Conservation (phyloP, 306 rosid genomes). For the Hylodesmum podocarpum region DNA sequence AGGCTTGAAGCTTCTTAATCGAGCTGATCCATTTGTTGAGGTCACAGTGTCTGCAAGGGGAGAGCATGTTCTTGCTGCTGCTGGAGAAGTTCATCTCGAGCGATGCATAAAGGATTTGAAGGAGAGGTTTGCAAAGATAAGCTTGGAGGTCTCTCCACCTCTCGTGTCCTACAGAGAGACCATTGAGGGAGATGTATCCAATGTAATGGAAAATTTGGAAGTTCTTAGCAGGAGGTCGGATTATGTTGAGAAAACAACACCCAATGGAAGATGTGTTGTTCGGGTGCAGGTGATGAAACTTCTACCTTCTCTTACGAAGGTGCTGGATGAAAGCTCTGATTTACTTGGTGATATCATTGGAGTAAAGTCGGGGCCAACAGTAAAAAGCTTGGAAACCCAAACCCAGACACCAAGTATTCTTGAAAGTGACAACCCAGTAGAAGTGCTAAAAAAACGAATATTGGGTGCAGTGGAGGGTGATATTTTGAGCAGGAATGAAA, state of each 20-base stretch:
- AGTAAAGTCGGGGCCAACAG: conserved; percentile 47
- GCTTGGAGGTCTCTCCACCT: conserved; percentile 80
- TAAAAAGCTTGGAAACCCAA: conserved; percentile 49
- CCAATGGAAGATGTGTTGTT: conserved; percentile 75
- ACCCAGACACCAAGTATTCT: conserved; percentile 38
- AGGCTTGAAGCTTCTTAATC: conserved; percentile 81
- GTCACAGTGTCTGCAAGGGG: conserved; percentile 81
- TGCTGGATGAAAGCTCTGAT: conserved; percentile 74
- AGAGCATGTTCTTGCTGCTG: conserved; percentile 82
- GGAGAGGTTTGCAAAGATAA: conserved; percentile 88
- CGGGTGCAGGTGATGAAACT: conserved; percentile 78
- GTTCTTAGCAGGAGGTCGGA: conserved; percentile 50
- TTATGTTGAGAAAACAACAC: conserved; percentile 68
- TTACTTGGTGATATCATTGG: conserved; percentile 64
- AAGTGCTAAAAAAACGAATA: conserved; percentile 57
- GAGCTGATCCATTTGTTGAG: conserved; percentile 93
- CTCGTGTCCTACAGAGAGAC: conserved; percentile 86
- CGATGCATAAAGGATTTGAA: conserved; percentile 87
- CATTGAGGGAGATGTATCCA: conserved; percentile 65
- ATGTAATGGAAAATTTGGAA: conserved; percentile 59
- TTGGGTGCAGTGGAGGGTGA: conserved; percentile 67
- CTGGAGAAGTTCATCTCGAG: conserved; percentile 95
- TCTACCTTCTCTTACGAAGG: conserved; percentile 65
- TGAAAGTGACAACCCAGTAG: conserved; percentile 52
- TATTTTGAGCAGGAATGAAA: conserved; percentile 47